These are phyloP conservation scores for Fusarium floridanum DNA, from an alignment of 2,329 filamentous ascomycete species.

Conservation along the genomic window DNA sequence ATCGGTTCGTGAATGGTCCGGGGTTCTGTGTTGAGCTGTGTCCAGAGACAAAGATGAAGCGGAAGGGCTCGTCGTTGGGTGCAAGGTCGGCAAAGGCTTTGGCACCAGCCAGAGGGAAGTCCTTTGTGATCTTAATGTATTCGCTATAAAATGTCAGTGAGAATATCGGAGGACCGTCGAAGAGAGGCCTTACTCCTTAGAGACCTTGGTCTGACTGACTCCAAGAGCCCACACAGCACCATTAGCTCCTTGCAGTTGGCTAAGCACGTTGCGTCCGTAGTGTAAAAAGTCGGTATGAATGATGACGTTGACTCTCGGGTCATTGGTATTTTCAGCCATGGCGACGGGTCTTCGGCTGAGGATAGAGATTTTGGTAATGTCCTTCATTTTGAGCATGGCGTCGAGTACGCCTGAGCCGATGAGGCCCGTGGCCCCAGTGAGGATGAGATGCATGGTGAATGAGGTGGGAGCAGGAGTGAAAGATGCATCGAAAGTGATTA, in stretches of 20 bases:
- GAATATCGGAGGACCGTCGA: background rate
- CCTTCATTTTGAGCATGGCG: slow-evolving; percentile 36
- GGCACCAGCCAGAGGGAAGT: slow-evolving; percentile 29
- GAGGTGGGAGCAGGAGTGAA: no score
- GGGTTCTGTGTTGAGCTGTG: slow-evolving; percentile 19
- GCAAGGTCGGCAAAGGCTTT: slow-evolving; percentile 25
- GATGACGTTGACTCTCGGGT: slow-evolving; percentile 35
- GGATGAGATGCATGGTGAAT: slow-evolving; percentile 36
- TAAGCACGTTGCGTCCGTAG: slow-evolving; percentile 22
- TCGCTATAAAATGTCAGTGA: slow-evolving; percentile 1
- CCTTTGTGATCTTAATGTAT: slow-evolving; percentile 33
- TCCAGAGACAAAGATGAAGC: slow-evolving; percentile 34
- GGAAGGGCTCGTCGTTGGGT: slow-evolving; percentile 25
- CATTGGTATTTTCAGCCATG: slow-evolving; percentile 13
- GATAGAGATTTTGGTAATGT: slow-evolving; percentile 37
- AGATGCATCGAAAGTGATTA: background rate
- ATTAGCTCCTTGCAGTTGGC: slow-evolving; percentile 27
- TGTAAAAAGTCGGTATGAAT: slow-evolving; percentile 24
- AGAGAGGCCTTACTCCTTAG: slow-evolving; percentile 26
- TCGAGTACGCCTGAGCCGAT: slow-evolving; percentile 35
- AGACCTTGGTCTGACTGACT: slow-evolving; percentile 33
- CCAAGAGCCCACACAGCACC: slow-evolving; percentile 38
- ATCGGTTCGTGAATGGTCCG: slow-evolving; percentile 21
- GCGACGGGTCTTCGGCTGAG: slow-evolving; percentile 33
- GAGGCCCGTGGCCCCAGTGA: slow-evolving; percentile 47